These are phyloP conservation scores for Fusarium pseudoanthophilum DNA, from an alignment of 2,329 filamentous ascomycete species.

Conservation along the genomic window DNA sequence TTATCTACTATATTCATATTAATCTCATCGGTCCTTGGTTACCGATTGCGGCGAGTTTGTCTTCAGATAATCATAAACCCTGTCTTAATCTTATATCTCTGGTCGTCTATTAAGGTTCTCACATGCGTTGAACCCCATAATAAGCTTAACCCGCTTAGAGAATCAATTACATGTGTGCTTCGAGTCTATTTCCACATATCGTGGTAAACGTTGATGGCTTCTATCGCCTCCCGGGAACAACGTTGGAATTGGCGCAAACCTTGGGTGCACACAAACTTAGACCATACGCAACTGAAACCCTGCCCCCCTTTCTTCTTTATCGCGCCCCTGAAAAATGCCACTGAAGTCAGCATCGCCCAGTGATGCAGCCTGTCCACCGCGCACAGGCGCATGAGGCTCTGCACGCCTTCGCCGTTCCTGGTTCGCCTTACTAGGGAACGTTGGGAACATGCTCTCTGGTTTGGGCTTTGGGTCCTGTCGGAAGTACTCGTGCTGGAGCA, in stretches of 20 bases:
- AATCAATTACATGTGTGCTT: neutral
- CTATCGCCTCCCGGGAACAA: neutral
- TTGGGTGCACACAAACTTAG: constrained; percentile 25
- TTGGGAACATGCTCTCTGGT: constrained; percentile 91
- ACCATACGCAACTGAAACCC: constrained; percentile 74
- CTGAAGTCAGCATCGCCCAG: constrained; percentile 72
- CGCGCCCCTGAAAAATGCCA: constrained; percentile 74
- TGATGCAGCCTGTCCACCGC: constrained; percentile 71
- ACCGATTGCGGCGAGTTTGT: constrained; percentile 6
- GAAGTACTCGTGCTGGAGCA: constrained; percentile 87
- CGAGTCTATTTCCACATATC: neutral
- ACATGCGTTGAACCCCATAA: neutral
- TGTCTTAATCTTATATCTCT: neutral
- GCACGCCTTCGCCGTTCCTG: constrained; percentile 81
- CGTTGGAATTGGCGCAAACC: neutral
- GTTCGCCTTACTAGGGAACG: constrained; percentile 94
- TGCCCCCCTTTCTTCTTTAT: constrained; percentile 72
- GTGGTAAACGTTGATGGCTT: neutral
- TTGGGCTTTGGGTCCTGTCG: constrained; percentile 90
- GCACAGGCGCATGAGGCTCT: constrained; percentile 82
- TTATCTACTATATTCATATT: constrained; percentile 38
- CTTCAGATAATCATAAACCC: neutral
- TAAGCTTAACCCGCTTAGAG: neutral
- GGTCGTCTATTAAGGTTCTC: neutral
- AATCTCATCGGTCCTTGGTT: constrained; percentile 32